Conservation (phyloP, 208 protist species). For the Acanthamoeba divionensis region DNA sequence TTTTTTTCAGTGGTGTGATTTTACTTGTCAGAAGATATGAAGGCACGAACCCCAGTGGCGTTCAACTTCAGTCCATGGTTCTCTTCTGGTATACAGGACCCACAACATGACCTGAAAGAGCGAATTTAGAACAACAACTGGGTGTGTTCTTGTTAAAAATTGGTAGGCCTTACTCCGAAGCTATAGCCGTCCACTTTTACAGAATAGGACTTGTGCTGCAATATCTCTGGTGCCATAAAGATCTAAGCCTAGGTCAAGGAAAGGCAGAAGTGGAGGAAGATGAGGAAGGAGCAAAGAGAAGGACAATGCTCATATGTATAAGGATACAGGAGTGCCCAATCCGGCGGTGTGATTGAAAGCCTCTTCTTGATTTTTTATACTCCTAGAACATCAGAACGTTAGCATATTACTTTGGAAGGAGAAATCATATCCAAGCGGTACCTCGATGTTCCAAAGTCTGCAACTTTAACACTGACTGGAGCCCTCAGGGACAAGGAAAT, state of each 20-base stretch:
- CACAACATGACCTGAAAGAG: neutral
- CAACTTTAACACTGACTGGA: neutral
- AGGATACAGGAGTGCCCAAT: neutral
- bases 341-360: neutral
- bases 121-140: neutral
- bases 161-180: neutral
- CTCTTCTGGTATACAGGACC: conserved; percentile 12
- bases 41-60: too few relatives aligned
- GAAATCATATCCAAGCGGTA: too few relatives aligned
- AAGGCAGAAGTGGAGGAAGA: too few relatives aligned
- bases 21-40: too few relatives aligned
- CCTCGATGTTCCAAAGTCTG: conserved; percentile 34
- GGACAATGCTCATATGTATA: too few relatives aligned
- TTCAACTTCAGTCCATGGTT: neutral
- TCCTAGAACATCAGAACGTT: too few relatives aligned
- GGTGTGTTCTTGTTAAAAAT: neutral
- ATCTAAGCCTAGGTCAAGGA: too few relatives aligned
- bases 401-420: too few relatives aligned
- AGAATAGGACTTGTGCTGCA: conserved; percentile 28
- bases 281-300: too few relatives aligned
- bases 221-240: conserved; percentile 33
- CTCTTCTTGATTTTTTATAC: too few relatives aligned
- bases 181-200: conserved; percentile 14
- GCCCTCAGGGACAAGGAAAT: neutral
- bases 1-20: too few relatives aligned